These are phyloP conservation scores for Chlamydomonas sp. DNA, from an alignment of 139 green algal species.

Conservation along the genomic window DNA sequence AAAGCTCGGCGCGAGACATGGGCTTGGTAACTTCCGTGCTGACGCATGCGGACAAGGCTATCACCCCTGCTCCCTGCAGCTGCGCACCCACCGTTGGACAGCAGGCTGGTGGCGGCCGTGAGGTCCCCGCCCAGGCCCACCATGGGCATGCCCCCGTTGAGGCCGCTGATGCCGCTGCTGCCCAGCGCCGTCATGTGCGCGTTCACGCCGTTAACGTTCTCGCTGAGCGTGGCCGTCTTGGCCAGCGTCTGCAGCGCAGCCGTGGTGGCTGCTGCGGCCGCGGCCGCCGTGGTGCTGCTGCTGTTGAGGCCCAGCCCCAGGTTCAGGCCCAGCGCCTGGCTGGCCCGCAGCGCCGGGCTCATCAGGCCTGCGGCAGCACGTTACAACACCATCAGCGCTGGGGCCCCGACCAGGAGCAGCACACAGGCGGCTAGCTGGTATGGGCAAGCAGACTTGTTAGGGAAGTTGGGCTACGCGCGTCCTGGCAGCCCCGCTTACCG, in stretches of 20 bases:
- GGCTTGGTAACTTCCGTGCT: no score
- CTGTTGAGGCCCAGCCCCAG: conserved; percentile 45
- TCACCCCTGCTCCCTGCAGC: conserved; percentile 7
- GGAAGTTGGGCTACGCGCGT: no score
- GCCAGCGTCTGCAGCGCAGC: conserved; percentile 50
- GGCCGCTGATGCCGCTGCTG: not conserved
- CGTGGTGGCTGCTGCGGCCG: conserved; percentile 43
- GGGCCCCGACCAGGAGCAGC: no score
- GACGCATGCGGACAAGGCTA: not conserved
- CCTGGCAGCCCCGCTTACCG: not conserved
- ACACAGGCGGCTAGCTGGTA: no score
- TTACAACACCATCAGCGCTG: no score
- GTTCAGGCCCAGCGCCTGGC: conserved; percentile 42
- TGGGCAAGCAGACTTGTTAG: no score
- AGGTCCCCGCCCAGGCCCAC: conserved; percentile 14
- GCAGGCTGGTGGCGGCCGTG: conserved; percentile 20
- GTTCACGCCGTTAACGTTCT: conserved; percentile 39
- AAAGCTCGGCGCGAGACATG: no score
- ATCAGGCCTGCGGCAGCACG: not conserved
- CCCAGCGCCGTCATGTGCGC: conserved; percentile 32
- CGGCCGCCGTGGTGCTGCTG: not conserved
- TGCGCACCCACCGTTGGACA: conserved; percentile 14
- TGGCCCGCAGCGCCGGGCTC: conserved; percentile 37
- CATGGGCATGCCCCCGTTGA: conserved; percentile 21
- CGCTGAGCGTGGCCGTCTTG: conserved; percentile 31